Base-by-base conservation (phyloP, 2,329 filamentous ascomycete genomes). In the Endothia cerciana region DNA sequence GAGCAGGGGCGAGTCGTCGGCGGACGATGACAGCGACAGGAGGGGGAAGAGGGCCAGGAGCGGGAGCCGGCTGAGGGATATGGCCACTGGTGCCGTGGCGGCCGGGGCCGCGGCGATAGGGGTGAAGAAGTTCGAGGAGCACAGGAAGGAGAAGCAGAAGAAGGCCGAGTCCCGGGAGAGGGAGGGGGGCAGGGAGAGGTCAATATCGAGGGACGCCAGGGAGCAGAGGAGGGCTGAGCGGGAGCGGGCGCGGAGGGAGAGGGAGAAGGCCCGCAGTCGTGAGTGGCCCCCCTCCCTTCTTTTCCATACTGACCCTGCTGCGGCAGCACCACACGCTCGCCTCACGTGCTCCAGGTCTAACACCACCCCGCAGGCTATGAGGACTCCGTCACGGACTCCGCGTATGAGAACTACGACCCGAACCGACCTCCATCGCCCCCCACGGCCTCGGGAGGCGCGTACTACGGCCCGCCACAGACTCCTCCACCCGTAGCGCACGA, bases 61-160 rank as follows among this genome's bases (percentile, higher is more conserved):
- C 71, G 80, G 78, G 69, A 88, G 85, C 69, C 78, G 80, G 62
- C 73, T 88, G 25, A 79, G 85, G 53, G 79, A 88, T 62, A 77
- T 87, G 70, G 85, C 86, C 19, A 81, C 82, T 3, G 86, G 83
- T 1, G 83, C 82, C 5, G 78, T 82, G n/a, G 83, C 80, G 5
- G 83, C 83, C 3, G 86, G 85, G 8, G 87, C 87, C 5, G 86
- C 87, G 0, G 87, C 87, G 5, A 82, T 89, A 65, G 87, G 87
- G 0, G 81, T 89, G 65, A 89, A 88, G 73, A 85, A 87, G 71
- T 86, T 83, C 68, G 80, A 83, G 67, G 82, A 87, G 71, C 77
- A 74, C 63, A 76, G 79, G 74, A 80, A 84, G 64, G 77, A 75
- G 71, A 51, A 30, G 47, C 80, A 78, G 68, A 73, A 73, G 68